Evolutionary conservation across 176 grass and related monocot species (phyloP).

Genomic region (Phyllostachys edulis): DNA sequence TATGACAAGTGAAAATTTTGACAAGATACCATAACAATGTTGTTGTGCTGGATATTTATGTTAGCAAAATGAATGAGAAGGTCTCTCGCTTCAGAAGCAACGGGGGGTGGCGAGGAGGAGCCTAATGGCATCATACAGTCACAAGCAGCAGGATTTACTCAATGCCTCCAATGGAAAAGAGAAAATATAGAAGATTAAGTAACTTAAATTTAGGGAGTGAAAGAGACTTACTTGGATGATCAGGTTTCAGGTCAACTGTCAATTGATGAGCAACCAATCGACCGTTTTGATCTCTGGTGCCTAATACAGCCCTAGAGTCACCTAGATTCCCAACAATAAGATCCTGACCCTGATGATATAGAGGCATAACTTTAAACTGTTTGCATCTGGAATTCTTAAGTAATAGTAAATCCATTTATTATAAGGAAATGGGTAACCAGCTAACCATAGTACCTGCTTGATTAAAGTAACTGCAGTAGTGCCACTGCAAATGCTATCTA

Average conservation of each 20-base stretch:
- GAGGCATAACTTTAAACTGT: slow-evolving; percentile 1
- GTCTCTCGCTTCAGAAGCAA: neutral
- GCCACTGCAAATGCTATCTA: slow-evolving; percentile 86
- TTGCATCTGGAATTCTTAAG: slow-evolving; percentile 2
- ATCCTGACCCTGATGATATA: slow-evolving; percentile 62
- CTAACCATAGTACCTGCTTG: slow-evolving; percentile 58
- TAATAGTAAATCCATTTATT: slow-evolving; percentile 11
- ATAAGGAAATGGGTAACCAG: slow-evolving; percentile 2
- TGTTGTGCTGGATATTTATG: slow-evolving; percentile 4
- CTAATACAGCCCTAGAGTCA: slow-evolving; percentile 86
- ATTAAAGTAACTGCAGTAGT: slow-evolving; percentile 88
- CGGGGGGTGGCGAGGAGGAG: neutral
- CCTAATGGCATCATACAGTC: slow-evolving; percentile 7
- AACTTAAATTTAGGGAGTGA: neutral
- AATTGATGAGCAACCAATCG: slow-evolving; percentile 71
- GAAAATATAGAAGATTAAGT: slow-evolving; percentile 2
- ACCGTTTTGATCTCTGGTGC: slow-evolving; percentile 65
- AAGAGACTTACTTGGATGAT: slow-evolving; percentile 73
- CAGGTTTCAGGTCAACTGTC: slow-evolving; percentile 93
- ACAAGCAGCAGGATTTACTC: neutral
- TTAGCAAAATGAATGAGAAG: neutral
- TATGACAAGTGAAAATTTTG: neutral
- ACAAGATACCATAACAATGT: neutral
- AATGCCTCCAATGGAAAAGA: neutral
- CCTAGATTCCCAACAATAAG: slow-evolving; percentile 91